Base-by-base conservation (phyloP, 2,329 filamentous ascomycete genomes). In the Coniochaeta prunicola region DNA sequence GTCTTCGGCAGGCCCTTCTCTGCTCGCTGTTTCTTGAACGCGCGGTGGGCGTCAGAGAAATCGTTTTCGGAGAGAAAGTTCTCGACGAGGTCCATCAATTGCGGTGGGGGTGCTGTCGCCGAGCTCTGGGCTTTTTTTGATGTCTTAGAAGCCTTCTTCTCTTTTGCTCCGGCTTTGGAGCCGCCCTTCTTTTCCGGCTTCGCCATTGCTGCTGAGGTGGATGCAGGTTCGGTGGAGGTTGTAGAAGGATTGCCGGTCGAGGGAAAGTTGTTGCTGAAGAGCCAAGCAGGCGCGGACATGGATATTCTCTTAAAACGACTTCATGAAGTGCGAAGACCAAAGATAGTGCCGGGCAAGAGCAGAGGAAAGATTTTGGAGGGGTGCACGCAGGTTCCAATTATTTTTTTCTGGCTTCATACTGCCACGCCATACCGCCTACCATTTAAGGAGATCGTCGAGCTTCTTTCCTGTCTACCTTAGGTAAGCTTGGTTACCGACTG, bases 41-140 rank as follows among this genome's bases (percentile, higher is more conserved):
- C 81, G 60, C 79, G 75, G 67, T 81, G 82, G 53, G 88, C 83
- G 60, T 78, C 77, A 54, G 78, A 71, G 66, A 90, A 88, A n/a
- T 84, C 81, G 70, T 88, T 80, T 53, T 87, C 80, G 45, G 80
- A 79, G 56, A 92, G 78, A 71, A 91, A 92, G 24, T 75, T 73
- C 62, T 84, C 84, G 66, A 92, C 80, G 17, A 90, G 76, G 61
- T 85, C 82, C 68, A 92, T 76, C 36, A 92, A 76, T 70, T 88
- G 80, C 30, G 80, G 72, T 4, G 87, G 80, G 28, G 83, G 78
- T 53, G 75, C 70, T 17, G 61, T 61, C 45, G 63, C 58, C 17
- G 62, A 50, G 13, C 57, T 57, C 4, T 53, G 56, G 53, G 60
- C 60, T 33, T 62, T 65, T 9, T 62, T 67, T 54, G 56, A 40